Evolutionary conservation across 2,329 filamentous ascomycete species (phyloP), one percentile per base, ranked within the genome.

Genomic region (Neofusicoccum kwambonambiense): DNA sequence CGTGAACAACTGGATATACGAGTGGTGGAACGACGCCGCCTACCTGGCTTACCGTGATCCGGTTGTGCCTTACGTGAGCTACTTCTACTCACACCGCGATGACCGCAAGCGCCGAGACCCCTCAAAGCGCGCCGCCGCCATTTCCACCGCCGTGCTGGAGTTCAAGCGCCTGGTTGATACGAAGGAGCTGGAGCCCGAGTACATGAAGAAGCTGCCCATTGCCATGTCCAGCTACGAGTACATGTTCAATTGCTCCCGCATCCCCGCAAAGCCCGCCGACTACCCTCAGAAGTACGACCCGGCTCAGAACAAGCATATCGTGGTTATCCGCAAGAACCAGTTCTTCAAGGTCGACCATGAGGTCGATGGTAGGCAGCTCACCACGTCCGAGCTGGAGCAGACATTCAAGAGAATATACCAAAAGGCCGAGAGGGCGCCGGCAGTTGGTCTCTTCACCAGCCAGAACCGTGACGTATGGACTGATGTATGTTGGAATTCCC

Each of bases 151-250:
- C 7, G 90, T 88, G 1, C 86, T 99, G 44, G 92, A 96, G 76
- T 99, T 99, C 85, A 97, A 97, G 86, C 90, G 89, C 79, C 88
- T 93, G 81, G 94, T 98, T 19, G 94, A 97, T 75, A 77, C 79
- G 49, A 89, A 89, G 69, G 89, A 87, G 7, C 84, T 99, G 61
- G 95, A 99, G 83, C 95, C 95, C 27, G 95, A 99, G 80, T 98
- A 97, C 82, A 97, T 99, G 93, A 96, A 96, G 84, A 93, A 93
- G 81, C 86, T 96, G 66, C 95, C 95, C 66, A 94, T 98, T 75
- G 95, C 93, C 79, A 99, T 99, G 95, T 93, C 93, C 83, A 95
- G 92, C 76, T 98, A 97, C 83, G 84, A 97, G 82, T 98, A 89
- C 87, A 99, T 99, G 95, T 99, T 99, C 86, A 98, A 99, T 80